Base-by-base conservation (phyloP, 192 early-diverging fungal genomes). In the Dimargaris xerosporica region DNA sequence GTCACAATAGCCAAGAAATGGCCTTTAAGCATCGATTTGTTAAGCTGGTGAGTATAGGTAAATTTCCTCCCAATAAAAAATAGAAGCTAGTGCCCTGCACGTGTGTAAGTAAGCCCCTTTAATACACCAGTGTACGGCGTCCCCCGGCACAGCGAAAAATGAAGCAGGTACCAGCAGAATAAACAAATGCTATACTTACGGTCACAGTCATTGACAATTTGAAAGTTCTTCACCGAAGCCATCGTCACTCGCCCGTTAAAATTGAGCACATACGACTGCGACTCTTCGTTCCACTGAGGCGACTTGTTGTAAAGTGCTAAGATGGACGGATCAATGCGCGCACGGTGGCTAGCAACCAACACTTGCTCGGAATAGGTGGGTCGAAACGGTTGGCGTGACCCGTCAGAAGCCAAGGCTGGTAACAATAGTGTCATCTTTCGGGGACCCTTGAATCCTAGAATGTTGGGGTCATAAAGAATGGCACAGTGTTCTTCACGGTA, bases 151-250 rank as follows among this genome's bases (percentile, higher is more conserved):
- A n/a, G n/a, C n/a, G n/a, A n/a, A n/a, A n/a, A n/a, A n/a, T n/a
- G n/a, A n/a, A n/a, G n/a, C n/a, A n/a, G n/a, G n/a, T n/a, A n/a
- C n/a, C n/a, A n/a, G n/a, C n/a, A n/a, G n/a, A n/a, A n/a, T n/a
- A n/a, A n/a, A n/a, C n/a, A n/a, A n/a, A n/a, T n/a, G n/a, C n/a
- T n/a, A 23, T n/a, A 71, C 80, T 73, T 78, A 86, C 88, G 71
- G 67, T 95, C 91, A 45, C 93, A 79, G 39, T 91, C 87, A 65
- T 91, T 88, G 17, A 98, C 86, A 39, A 98, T 88, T 73, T 96
- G 94, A 67, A 98, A 94, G 69, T 96, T 98, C 67, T 98, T 98
- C 13, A 96, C 94, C 0, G 91, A 94, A 0, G 93, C 84, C 63
- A 86, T 64, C 12, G 83, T 84, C 1, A 98, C 91, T 13, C 96